Conservation (phyloP, 208 protist species). For the Leishmania major region DNA sequence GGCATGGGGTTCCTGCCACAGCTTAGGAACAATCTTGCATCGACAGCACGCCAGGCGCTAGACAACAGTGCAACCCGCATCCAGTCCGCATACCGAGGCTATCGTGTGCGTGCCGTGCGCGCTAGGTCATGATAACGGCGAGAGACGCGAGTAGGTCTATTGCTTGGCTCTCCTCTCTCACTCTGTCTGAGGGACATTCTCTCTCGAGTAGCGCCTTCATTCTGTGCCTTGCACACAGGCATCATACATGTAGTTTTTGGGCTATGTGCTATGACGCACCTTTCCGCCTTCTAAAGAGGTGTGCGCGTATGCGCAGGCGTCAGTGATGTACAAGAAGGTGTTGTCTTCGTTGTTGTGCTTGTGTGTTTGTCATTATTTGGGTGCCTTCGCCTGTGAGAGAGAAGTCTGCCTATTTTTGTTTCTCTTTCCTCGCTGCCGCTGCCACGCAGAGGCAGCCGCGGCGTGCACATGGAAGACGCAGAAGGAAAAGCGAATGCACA, state of each 20-base stretch:
- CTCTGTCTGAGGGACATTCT: neutral
- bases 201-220: neutral
- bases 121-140: neutral
- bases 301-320: neutral
- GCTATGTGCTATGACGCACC: neutral
- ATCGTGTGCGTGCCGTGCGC: slow-evolving; percentile 6
- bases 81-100: slow-evolving; percentile 48
- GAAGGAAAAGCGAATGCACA: neutral
- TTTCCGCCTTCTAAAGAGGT: neutral
- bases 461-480: neutral
- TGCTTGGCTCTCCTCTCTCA: neutral
- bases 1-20: neutral
- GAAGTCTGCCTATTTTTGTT: neutral
- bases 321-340: neutral
- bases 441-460: neutral
- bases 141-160: neutral
- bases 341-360: neutral
- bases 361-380: no score
- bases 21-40: neutral
- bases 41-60: slow-evolving; percentile 11
- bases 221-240: neutral
- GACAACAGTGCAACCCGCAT: slow-evolving; percentile 39
- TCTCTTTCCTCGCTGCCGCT: neutral
- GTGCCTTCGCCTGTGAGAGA: neutral
- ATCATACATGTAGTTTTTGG: neutral